Evolutionary conservation across 805 yeast genomes (phyloP), one percentile per base, ranked within the genome.

Genomic region (Metschnikowia koreensis): DNA sequence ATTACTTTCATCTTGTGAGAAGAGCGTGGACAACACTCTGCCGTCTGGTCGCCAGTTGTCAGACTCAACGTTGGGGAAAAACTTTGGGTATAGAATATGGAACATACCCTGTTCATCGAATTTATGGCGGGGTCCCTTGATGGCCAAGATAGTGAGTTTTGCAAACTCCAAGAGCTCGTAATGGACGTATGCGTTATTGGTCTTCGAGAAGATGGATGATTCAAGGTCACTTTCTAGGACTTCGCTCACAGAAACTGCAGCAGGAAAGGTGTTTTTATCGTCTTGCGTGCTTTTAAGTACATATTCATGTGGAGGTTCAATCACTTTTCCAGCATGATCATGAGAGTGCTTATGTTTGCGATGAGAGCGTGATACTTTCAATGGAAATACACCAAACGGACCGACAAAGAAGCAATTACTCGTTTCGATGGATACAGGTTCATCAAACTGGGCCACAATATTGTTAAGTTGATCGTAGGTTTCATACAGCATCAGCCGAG

Each of bases 41-140:
- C 54, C 55, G 31, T 60, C 55, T 0, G 73, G 74, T 11, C 54
- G 41, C 76, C 77, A 75, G 46, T 73, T 74, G 52, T 73, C 77
- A 0, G 73, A 66, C 47, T 73, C 76, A 27, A 69, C 63, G 45
- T 74, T 73, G 40, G 77, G 77, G 46, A 69, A 74, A 58, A 71
- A 73, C 46, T 72, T 72, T 12, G 79, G 79, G 55, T 75, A 75
- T 15, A 74, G 60, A 31, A 75, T 74, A 49, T 75, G 79, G 40
- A 74, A 61, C 67, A 73, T 67, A 50, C 72, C 74, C 52, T 74
- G 79, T 48, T 73, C 78, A 43, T 64, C 67, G 48, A 73, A 65
- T 26, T 60, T 53, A 58, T 71, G 72, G 37, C 65, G 57, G 6
- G 68, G 59, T 7, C 79, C 79, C 52, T 73, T 75, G n/a, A 74